Percentiles rank a stretch among this genome's conserved stretches.
phyloP scores from a whole-genome alignment of 345 rosid genomes.

The Iberis pinnata region DNA sequence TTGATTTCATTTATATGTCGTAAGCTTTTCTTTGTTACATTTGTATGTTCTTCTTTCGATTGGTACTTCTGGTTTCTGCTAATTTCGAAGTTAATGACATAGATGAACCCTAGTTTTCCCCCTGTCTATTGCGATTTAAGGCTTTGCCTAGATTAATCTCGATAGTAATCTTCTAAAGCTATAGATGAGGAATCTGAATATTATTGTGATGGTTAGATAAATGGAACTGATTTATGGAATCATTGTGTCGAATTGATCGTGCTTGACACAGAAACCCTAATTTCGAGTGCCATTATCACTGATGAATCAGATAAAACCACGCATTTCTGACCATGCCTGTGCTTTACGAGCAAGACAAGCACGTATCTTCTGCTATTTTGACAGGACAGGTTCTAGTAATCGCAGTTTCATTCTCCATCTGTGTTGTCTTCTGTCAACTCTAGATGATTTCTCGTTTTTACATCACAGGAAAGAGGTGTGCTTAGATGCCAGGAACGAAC shows the following conservation, averaged over 20 bases:
- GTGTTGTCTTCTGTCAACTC: not conserved
- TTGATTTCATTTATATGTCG: constrained; percentile 6
- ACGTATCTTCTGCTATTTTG: constrained; percentile 49
- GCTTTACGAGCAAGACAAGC: constrained; percentile 58
- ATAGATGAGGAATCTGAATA: not conserved
- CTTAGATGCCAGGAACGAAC: constrained; percentile 75
- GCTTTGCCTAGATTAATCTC: not conserved
- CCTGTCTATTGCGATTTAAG: not conserved
- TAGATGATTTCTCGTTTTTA: not conserved
- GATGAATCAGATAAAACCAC: constrained; percentile 15
- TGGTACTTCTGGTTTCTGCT: not conserved
- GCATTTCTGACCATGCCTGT: constrained; percentile 23
- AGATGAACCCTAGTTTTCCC: constrained; percentile 19
- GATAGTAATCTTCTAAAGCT: too few species aligned
- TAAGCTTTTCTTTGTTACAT: constrained; percentile 1
- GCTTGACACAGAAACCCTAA: constrained; percentile 13
- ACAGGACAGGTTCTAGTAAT: constrained; percentile 34
- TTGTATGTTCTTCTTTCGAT: not conserved
- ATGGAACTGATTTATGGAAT: not conserved
- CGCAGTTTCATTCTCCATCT: constrained; percentile 1
- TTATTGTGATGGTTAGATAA: not conserved
- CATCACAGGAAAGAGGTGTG: constrained; percentile 57
- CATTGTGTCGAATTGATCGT: not conserved
- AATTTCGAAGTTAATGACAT: constrained; percentile 1
- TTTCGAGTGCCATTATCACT: constrained; percentile 5